Base-by-base conservation (phyloP, 257 asterid species). In the Lycium barbarum region DNA sequence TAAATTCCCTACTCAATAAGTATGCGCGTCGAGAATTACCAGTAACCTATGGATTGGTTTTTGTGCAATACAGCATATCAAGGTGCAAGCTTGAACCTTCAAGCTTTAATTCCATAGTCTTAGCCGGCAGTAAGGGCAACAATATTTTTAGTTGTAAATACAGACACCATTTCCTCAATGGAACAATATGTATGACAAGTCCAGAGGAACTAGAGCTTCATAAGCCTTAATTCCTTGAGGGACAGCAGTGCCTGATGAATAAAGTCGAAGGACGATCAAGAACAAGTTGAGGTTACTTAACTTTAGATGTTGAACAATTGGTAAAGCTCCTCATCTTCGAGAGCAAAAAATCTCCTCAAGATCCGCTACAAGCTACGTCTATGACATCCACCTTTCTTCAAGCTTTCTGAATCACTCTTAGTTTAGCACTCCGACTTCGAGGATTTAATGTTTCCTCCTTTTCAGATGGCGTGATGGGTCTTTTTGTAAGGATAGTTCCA, bases 381-480 rank as follows among this genome's bases (percentile, higher is more conserved):
- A 78, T 53, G 66, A 33, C 38, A 53, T 53, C 80, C 55, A 74
- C 12, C 43, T 79, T 62, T 40, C 86, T 82, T 91, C 93, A 90
- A n/a, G 73, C 84, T 91, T 95, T 96, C 88, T 96, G 93, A 84
- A 96, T 93, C 33, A 96, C 98, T 88, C 99, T 88, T 9, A 96
- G 97, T 88, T 95, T 95, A 85, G 99, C 98, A 83, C 99, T 96
- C 67, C 98, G 91, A 80, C 99, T 91, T 68, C 98, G 88, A 35
- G 93, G 91, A 86, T 96, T 96, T 91, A 95, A 70, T 79, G 86
- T 87, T 90, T 96, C 99, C 90, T 96, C 99, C 3, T 88, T 86
- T 86, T 91, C 95, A 9, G 98, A 96, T 22, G 99, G 98, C 10
- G 98, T 93, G 57, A 97, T 90, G 4, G 98, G 99, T 76, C 99